Conservation (phyloP, 2,329 filamentous ascomycete genomes). For the Aureobasidium melanogenum region DNA sequence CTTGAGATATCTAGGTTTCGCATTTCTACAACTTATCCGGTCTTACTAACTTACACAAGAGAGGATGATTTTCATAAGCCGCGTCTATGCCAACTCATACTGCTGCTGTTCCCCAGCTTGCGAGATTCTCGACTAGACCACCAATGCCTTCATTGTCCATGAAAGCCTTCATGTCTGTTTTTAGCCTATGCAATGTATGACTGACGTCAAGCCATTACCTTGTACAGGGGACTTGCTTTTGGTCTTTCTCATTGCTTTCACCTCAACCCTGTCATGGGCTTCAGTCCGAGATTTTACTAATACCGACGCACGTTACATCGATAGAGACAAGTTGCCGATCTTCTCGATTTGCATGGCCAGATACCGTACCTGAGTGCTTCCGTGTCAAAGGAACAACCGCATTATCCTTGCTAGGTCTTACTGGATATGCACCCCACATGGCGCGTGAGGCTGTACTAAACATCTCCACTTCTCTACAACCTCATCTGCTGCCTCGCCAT, state of each 20-base stretch:
- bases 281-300: not conserved
- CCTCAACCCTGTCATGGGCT: not conserved
- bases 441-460: not conserved
- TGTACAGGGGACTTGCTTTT: not conserved
- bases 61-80: not conserved
- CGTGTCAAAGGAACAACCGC: not conserved
- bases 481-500: not conserved
- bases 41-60: not conserved
- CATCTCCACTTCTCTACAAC: not conserved
- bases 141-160: not conserved
- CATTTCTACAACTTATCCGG: no score
- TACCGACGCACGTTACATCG: not conserved
- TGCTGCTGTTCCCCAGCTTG: not conserved
- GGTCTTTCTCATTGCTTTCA: not conserved
- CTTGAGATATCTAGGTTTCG: no score
- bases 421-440: slow-evolving; percentile 9
- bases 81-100: not conserved
- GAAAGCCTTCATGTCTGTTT: not conserved
- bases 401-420: slow-evolving; percentile 10
- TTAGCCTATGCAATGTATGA: not conserved
- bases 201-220: not conserved
- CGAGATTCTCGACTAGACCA: not conserved
- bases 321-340: not conserved
- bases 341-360: not conserved
- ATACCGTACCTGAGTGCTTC: not conserved